These are phyloP conservation scores for Starmerella bacillaris DNA, from an alignment of 805 yeast genomes.

Conservation along the genomic window DNA sequence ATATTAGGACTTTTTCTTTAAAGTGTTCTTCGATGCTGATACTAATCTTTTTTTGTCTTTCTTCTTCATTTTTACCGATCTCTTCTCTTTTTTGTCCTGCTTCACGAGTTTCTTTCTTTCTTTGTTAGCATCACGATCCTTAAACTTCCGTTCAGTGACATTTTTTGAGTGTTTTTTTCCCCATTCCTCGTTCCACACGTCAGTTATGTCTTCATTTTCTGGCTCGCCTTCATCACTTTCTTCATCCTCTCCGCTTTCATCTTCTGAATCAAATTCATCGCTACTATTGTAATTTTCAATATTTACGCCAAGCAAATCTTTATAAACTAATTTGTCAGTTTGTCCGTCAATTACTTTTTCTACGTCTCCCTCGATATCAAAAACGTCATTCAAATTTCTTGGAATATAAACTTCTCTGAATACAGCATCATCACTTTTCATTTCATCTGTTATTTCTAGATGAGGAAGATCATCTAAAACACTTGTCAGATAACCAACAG, in stretches of 20 bases:
- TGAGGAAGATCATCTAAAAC: conserved; percentile 17
- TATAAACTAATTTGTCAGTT: conserved; percentile 41
- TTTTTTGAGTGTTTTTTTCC: conserved; percentile 22
- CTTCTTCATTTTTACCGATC: conserved; percentile 69
- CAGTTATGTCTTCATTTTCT: conserved; percentile 24
- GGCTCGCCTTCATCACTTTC: conserved; percentile 22
- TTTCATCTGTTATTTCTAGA: conserved; percentile 23
- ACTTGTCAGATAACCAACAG: conserved; percentile 17
- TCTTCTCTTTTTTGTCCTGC: conserved; percentile 57
- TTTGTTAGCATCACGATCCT: conserved; percentile 63
- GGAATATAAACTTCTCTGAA: conserved; percentile 71
- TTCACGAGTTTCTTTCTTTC: conserved; percentile 60
- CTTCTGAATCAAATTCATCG: conserved; percentile 17
- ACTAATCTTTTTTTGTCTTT: conserved; percentile 62
- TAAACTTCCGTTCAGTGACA: conserved; percentile 54
- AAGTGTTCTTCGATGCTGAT: conserved; percentile 29
- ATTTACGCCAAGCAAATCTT: conserved; percentile 19
- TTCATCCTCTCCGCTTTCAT: conserved; percentile 13
- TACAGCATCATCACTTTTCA: conserved; percentile 62
- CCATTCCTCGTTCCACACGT: conserved; percentile 27
- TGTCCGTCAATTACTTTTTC: conserved; percentile 18
- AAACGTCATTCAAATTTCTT: conserved; percentile 37
- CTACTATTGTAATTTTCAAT: conserved; percentile 18
- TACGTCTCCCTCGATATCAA: conserved; percentile 60
- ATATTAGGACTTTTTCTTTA: conserved; percentile 7